These are phyloP conservation scores for Debaryomycetaceae sp. DNA, from an alignment of 1,139 yeast species.

Conservation along the genomic window DNA sequence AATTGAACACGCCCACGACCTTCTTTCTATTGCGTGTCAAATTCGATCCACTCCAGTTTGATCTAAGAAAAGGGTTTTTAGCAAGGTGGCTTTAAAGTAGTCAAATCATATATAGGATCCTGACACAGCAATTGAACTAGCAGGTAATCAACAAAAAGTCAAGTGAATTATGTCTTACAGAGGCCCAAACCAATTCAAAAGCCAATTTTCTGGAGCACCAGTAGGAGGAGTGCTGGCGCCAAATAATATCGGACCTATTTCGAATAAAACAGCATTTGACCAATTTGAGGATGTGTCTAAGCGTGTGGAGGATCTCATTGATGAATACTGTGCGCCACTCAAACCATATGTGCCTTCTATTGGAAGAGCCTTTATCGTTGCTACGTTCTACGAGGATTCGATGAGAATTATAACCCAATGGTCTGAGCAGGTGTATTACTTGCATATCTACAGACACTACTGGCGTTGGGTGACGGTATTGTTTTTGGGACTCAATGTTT, in stretches of 20 bases:
- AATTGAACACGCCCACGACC: conserved; percentile 2
- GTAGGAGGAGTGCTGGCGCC: conserved; percentile 14
- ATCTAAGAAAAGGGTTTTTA: background rate
- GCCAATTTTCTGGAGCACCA: conserved; percentile 20
- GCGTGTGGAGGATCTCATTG: conserved; percentile 45
- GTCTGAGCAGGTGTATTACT: conserved; percentile 85
- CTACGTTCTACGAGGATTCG: conserved; percentile 91
- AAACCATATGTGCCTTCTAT: conserved; percentile 80
- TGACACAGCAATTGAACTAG: too few relatives aligned
- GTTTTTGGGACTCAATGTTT: conserved; percentile 62
- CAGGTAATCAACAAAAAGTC: too few relatives aligned
- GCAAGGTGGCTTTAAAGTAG: background rate
- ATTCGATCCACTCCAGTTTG: conserved; percentile 3
- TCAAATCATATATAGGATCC: too few relatives aligned
- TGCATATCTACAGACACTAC: conserved; percentile 74
- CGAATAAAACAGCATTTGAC: conserved; percentile 25
- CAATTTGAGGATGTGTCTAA: conserved; percentile 47
- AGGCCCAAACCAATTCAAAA: conserved; percentile 33
- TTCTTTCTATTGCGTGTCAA: conserved; percentile 10
- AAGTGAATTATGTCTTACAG: conserved; percentile 27
- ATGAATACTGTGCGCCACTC: conserved; percentile 45
- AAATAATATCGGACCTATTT: conserved; percentile 24
- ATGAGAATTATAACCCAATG: conserved; percentile 83
- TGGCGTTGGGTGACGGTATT: conserved; percentile 76
- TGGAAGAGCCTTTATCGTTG: conserved; percentile 88